Conservation (phyloP, 371 early-diverging fungal genomes). For the Apophysomyces variabilis region DNA sequence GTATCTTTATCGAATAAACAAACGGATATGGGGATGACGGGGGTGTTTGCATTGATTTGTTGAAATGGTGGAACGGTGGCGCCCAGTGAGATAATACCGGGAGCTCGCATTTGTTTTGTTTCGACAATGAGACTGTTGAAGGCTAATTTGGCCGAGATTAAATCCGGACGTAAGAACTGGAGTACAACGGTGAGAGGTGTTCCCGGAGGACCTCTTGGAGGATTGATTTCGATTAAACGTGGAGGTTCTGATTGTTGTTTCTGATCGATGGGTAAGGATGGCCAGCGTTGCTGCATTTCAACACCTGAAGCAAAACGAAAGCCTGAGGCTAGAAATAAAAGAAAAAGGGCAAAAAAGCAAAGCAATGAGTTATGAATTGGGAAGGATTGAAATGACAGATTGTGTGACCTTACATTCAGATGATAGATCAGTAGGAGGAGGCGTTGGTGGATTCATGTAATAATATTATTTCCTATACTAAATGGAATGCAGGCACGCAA, state of each 20-base stretch:
- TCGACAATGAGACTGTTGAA: conserved; percentile 39
- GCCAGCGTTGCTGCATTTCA: conserved; percentile 1
- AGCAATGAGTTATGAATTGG: background rate
- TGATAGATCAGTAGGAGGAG: conserved; percentile 1
- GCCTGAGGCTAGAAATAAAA: background rate
- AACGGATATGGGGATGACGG: conserved; percentile 31
- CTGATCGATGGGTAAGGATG: background rate
- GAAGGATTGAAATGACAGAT: background rate
- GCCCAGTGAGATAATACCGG: conserved; percentile 32
- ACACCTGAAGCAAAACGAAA: conserved; percentile 2
- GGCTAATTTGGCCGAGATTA: conserved; percentile 26
- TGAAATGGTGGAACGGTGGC: conserved; percentile 30
- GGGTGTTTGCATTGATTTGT: conserved; percentile 16
- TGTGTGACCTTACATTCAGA: conserved; percentile 9
- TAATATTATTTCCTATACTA: background rate
- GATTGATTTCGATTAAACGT: conserved; percentile 11
- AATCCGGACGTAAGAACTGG: conserved; percentile 9
- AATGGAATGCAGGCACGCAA: conserved; percentile 6
- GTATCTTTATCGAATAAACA: conserved; percentile 31
- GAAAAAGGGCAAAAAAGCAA: no score
- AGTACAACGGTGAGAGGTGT: conserved; percentile 23
- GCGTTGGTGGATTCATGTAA: conserved; percentile 7
- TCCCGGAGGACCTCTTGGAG: conserved; percentile 19
- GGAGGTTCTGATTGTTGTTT: conserved; percentile 1
- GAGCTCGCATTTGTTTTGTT: conserved; percentile 37